Evolutionary conservation across 257 asterid genomes (phyloP), one percentile per base, ranked within the genome.

Genomic region (Salvia hispanica): DNA sequence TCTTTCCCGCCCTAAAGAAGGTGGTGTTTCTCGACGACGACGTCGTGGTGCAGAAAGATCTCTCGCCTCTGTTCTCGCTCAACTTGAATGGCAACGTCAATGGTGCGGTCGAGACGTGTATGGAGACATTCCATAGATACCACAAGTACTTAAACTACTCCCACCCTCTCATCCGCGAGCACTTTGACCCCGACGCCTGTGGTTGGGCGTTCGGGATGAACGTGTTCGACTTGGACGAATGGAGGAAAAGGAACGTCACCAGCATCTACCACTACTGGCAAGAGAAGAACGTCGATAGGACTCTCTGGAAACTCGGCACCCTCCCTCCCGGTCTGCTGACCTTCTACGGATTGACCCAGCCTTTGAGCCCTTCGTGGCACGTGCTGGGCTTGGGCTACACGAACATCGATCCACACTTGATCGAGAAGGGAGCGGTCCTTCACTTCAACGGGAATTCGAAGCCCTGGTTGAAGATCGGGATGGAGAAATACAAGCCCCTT

Each of bases 141-240:
- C 89, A 86, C 74, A 86, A 83, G 80, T 86, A 83, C 74, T 62
- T 86, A 63, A 86, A 86, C 72, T 86, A 81, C 76, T 86, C 92
- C 18, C 89, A 83, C 76, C 92, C 89, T 10, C 78, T 86, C n/a
- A 86, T 86, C 3, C 87, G 84, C 4, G 83, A 80, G 70, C 89
- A 86, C 70, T 86, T 86, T 4, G 92, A 86, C 45, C 92, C 89
- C 0, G 89, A 86, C 43, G 89, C 92, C 2, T 85, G 88, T 40
- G 91, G 91, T 10, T 86, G 62, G 83, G 90, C 90, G 2, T 84
- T 83, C 6, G 92, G 87, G 63, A 86, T 86, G 92, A 86, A 86
- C 9, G 84, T 83, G 7, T 83, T 86, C 44, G 87, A 86, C 67
- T 79, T 86, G 74, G 84, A 83, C 1, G 81, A 83, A 51, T 86